These are phyloP conservation scores for Suillus lakei DNA, from an alignment of 768 basidiomycete species.

Conservation along the genomic window DNA sequence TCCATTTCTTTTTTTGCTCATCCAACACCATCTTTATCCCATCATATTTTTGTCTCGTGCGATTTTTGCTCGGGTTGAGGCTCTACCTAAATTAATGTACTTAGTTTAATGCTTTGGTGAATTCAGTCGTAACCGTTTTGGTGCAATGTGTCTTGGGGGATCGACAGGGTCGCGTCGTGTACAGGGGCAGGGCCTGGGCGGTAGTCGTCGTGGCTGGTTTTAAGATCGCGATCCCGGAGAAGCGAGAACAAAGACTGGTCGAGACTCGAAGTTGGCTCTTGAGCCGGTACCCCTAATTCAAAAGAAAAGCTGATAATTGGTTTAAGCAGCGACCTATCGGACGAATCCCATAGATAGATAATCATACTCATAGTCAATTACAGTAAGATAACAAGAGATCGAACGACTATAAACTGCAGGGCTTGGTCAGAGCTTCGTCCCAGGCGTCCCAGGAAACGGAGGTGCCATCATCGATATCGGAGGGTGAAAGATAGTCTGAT, in stretches of 20 bases:
- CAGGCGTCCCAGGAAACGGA: slow-evolving; percentile 33
- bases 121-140: background rate
- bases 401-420: background rate
- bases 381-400: background rate
- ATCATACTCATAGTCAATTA: background rate
- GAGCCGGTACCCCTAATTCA: background rate
- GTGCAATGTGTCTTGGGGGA: background rate
- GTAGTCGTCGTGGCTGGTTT: background rate
- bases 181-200: background rate
- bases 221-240: slow-evolving; percentile 5
- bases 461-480: slow-evolving; percentile 33
- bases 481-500: slow-evolving; percentile 29
- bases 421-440: slow-evolving; percentile 32
- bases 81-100: slow-evolving; percentile 28
- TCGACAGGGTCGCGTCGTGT: background rate
- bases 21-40: slow-evolving; percentile 20
- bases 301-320: background rate
- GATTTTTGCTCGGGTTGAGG: slow-evolving; percentile 8
- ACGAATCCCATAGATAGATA: background rate
- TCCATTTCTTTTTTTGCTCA: slow-evolving; percentile 5
- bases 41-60: slow-evolving; percentile 19
- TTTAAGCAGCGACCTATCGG: background rate
- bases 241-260: background rate
- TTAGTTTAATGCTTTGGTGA: slow-evolving; percentile 27
- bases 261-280: background rate